Evolutionary conservation across 2,329 filamentous ascomycete genomes (phyloP).

Genomic region (Aspergillus eucalypticola): DNA sequence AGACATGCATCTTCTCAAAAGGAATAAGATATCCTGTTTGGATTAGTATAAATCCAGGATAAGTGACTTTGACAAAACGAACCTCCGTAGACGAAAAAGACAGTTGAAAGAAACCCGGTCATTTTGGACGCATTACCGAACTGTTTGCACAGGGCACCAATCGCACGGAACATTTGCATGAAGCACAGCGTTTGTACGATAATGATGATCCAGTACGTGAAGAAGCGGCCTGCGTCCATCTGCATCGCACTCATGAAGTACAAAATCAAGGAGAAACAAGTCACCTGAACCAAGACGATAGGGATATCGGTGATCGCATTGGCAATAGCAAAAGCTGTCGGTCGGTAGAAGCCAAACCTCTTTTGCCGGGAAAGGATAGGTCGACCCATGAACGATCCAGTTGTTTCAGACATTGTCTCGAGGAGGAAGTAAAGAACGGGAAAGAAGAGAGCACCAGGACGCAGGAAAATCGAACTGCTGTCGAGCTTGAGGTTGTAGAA

Average conservation of each 20-base stretch:
- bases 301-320: conserved; percentile 59
- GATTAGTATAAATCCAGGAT: not conserved
- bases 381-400: conserved; percentile 61
- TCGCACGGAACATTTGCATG: conserved; percentile 52
- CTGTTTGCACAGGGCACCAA: conserved; percentile 49
- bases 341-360: conserved; percentile 66
- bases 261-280: conserved; percentile 59
- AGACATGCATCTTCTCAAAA: conserved; percentile 60
- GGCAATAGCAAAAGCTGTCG: conserved; percentile 58
- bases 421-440: conserved; percentile 62
- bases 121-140: conserved; percentile 52
- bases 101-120: conserved; percentile 43
- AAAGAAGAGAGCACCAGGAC: conserved; percentile 62
- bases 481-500: conserved; percentile 56
- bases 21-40: conserved; percentile 59
- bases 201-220: conserved; percentile 58
- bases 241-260: conserved; percentile 61
- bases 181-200: conserved; percentile 53
- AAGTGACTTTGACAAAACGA: not conserved
- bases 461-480: conserved; percentile 56
- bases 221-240: conserved; percentile 59
- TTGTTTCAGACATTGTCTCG: conserved; percentile 59
- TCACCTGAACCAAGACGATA: conserved; percentile 56
- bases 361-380: conserved; percentile 69
- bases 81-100: conserved; percentile 55